Base-by-base conservation (phyloP, 345 rosid genomes). In the Eucalyptus erythrocorys region DNA sequence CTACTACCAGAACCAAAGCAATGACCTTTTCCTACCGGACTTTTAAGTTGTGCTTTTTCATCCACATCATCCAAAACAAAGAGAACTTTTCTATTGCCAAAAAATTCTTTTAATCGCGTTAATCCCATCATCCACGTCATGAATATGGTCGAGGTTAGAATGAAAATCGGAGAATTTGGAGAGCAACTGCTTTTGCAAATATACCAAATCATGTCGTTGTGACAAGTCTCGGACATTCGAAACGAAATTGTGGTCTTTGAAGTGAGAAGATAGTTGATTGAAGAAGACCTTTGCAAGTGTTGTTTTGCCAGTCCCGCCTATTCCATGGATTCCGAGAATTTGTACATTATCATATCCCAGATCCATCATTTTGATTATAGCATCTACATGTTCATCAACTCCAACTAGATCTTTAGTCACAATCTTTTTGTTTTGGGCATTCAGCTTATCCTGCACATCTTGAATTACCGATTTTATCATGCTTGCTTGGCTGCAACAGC, bases 161-260 rank as follows among this genome's bases (percentile, higher is more conserved):
- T 0, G 5, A 64, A 13, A 7, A 5, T 48, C 17, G 2, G 1
- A 0, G 17, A 48, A 49, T 5, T 64, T n/a, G 76, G 76, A 64
- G 14, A 64, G 34, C 37, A 64, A n/a, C 42, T 32, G 21, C 0
- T 1, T 17, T 66, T 66, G 79, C 79, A 66, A 32, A 66, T 1
- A 0, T 32, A 32, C 3, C 2, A 32, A 0, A 4, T 42, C 24
- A 4, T 1, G 22, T 10, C 42, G 6, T 4, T 0, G 42, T 32
- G 79, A 32, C 1, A 6, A 2, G 2, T 66, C 79, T 66, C 80
- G 4, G 2, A 68, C 2, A 0, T 68, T 24, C 1, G 43, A 34
- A 68, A 68, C 43, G 12, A 68, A 68, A 9, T 8, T 3, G 2
- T 7, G 17, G 3, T 0, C 1, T 2, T 34, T 0, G 4, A 68